phyloP scores from a whole-genome alignment of 257 asterid species.

The Oldenlandia corymbosa region DNA sequence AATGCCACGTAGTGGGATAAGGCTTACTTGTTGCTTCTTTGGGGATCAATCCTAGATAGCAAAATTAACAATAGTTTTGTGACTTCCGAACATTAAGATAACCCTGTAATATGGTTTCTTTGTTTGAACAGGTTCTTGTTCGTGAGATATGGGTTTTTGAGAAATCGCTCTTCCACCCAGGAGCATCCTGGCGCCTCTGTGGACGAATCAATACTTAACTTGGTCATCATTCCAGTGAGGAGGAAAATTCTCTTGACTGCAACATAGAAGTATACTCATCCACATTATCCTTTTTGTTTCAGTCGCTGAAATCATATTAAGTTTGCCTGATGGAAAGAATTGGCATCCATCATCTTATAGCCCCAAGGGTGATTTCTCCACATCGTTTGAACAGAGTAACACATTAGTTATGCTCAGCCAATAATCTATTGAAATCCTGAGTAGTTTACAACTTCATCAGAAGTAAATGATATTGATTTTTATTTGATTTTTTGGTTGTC shows the following conservation, averaged over 20 bases:
- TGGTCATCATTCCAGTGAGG: neutral
- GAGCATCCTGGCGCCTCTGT: conserved; percentile 92
- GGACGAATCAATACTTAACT: conserved; percentile 65
- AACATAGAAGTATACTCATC: neutral
- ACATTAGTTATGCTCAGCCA: neutral
- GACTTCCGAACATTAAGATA: neutral
- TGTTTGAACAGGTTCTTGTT: conserved; percentile 57
- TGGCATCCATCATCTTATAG: neutral
- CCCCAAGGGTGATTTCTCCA: neutral
- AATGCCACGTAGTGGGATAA: too few relatives aligned
- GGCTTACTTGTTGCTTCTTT: neutral
- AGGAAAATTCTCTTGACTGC: conserved; percentile 9
- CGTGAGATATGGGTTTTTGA: conserved; percentile 97
- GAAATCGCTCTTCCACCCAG: conserved; percentile 76
- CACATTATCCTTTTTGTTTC: neutral
- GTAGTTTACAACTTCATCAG: too few relatives aligned
- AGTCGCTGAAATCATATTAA: neutral
- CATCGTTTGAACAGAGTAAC: neutral
- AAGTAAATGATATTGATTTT: too few relatives aligned
- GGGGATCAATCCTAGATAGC: neutral
- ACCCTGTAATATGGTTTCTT: conserved; percentile 1
- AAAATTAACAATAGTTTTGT: neutral
- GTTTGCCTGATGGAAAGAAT: neutral
- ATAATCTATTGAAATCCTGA: neutral
- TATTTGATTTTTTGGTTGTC: too few relatives aligned